Conservation (phyloP, 148 eudicot genomes). For the Fallopia convolvulus region DNA sequence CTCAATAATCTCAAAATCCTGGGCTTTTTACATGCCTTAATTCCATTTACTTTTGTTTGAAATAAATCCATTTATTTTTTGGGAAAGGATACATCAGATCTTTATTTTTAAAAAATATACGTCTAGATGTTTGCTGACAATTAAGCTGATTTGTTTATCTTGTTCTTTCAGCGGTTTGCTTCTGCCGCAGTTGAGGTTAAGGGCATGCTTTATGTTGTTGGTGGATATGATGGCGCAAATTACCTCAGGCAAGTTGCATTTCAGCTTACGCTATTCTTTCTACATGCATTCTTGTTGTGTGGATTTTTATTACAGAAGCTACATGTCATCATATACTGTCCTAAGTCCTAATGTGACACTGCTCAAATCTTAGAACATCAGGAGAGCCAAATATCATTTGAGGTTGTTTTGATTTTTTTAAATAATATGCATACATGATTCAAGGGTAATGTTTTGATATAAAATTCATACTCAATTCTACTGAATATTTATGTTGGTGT, state of each 20-base stretch:
- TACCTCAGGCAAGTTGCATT: conserved; percentile 42
- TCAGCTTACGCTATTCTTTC: neutral
- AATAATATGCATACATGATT: neutral
- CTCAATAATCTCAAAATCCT: neutral
- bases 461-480: neutral
- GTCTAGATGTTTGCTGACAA: neutral
- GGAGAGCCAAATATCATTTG: neutral
- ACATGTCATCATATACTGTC: neutral
- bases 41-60: too few species aligned
- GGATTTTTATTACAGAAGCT: neutral
- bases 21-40: neutral
- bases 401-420: neutral
- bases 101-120: neutral
- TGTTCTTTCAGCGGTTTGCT: conserved; percentile 48
- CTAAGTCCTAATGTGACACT: neutral
- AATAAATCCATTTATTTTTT: too few species aligned
- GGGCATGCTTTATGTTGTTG: conserved; percentile 55
- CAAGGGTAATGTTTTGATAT: neutral
- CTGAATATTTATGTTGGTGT: neutral
- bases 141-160: conserved; percentile 1
- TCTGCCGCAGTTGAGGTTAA: conserved; percentile 48
- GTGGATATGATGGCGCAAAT: conserved; percentile 66
- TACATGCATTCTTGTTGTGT: neutral
- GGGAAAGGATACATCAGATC: neutral
- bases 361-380: neutral